A percentile compares a stretch with the other conserved stretches of the same genome.
phyloP scores from a whole-genome alignment of 2,329 filamentous ascomycete species.

The Fusarium agapanthi region DNA sequence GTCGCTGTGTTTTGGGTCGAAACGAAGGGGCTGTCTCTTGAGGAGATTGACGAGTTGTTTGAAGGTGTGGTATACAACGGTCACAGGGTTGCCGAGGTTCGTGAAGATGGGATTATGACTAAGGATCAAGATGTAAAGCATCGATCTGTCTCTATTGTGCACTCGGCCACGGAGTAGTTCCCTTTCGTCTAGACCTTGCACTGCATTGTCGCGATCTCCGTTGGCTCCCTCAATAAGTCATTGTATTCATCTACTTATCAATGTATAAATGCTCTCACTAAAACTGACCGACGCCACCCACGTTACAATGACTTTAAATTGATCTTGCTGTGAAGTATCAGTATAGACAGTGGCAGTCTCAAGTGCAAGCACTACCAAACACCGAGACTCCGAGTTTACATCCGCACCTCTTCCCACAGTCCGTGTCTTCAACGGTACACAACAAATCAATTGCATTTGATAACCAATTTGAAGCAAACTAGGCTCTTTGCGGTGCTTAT shows the following conservation, averaged over 20 bases:
- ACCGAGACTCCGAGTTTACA: too few species aligned
- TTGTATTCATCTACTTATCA: not conserved
- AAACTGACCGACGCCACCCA: not conserved
- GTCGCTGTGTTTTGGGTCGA: not conserved
- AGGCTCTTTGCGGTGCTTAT: not conserved
- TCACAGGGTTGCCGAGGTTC: not conserved
- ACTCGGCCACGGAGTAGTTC: not conserved
- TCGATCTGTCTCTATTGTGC: not conserved
- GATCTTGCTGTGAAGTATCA: not conserved
- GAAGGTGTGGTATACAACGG: not conserved
- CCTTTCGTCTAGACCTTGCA: too few species aligned
- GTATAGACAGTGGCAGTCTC: too few species aligned
- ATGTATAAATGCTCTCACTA: fast-evolving
- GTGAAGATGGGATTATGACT: fast-evolving
- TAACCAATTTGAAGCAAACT: fast-evolving
- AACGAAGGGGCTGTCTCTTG: not conserved
- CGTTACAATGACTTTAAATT: fast-evolving
- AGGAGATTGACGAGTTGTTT: not conserved
- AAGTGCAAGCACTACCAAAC: too few species aligned
- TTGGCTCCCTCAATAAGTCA: fast-evolving
- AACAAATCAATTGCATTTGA: fast-evolving
- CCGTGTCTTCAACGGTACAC: not conserved
- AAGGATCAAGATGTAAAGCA: not conserved
- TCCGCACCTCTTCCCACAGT: not conserved
- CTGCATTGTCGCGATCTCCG: too few species aligned